Conservation (phyloP, 371 early-diverging fungal genomes). For the Chytridiales sp. region DNA sequence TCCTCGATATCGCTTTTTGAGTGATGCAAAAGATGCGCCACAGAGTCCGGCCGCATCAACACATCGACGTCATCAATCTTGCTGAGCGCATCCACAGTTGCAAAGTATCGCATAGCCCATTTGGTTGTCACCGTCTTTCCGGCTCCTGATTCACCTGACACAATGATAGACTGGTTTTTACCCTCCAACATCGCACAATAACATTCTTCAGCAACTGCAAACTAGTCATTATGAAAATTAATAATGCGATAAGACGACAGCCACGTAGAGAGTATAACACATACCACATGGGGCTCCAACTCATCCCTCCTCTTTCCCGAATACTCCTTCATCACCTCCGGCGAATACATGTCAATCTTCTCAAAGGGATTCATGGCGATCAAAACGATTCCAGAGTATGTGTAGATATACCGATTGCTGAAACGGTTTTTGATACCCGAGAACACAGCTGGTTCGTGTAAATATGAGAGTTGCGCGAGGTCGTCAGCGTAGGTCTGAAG, state of each 20-base stretch:
- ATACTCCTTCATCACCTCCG: constrained; percentile 86
- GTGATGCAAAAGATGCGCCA: neutral
- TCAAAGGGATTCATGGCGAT: constrained; percentile 98
- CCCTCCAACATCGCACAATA: constrained; percentile 92
- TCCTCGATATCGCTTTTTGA: constrained; percentile 49
- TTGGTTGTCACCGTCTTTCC: constrained; percentile 96
- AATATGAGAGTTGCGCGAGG: constrained; percentile 87
- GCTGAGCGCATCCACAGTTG: constrained; percentile 75
- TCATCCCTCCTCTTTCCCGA: constrained; percentile 91
- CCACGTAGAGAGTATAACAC: neutral
- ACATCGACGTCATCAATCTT: constrained; percentile 18
- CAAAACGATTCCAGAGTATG: constrained; percentile 98
- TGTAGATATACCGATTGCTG: constrained; percentile 88
- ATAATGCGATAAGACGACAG: neutral
- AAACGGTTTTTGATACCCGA: constrained; percentile 85
- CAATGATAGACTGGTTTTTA: constrained; percentile 96
- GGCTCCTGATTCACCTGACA: constrained; percentile 97
- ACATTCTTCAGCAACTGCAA: constrained; percentile 97
- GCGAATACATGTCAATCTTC: constrained; percentile 80
- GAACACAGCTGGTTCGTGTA: constrained; percentile 83
- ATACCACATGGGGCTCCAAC: constrained; percentile 92
- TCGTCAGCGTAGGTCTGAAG: constrained; percentile 83
- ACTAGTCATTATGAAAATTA: constrained; percentile 39
- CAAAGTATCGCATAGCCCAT: constrained; percentile 97
- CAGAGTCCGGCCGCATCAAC: constrained; percentile 9